These are phyloP conservation scores for Hymenoscyphus fructigenus DNA, from an alignment of 2,329 filamentous ascomycete species.

Conservation along the genomic window DNA sequence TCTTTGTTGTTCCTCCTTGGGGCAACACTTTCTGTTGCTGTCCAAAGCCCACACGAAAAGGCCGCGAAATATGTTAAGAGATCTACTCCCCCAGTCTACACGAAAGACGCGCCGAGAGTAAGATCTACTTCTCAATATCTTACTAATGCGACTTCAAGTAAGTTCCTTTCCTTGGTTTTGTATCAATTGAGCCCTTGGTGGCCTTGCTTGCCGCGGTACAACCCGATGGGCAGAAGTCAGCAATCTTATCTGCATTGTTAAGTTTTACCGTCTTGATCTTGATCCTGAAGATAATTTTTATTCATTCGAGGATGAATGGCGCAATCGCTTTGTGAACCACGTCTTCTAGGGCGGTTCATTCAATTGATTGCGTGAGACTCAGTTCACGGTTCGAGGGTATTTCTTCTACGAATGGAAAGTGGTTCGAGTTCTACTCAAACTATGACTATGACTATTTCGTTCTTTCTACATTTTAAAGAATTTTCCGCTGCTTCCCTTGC, in stretches of 20 bases:
- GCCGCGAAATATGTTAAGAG: constrained; percentile 21
- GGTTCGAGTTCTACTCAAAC: not conserved
- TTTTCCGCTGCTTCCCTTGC: not conserved
- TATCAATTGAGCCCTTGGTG: no score
- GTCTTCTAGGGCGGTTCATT: no score
- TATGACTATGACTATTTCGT: not conserved
- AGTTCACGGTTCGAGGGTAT: no score
- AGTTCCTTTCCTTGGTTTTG: not conserved
- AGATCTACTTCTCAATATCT: constrained; percentile 22
- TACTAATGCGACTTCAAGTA: constrained; percentile 24
- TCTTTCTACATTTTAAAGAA: not conserved
- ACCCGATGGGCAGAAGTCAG: no score
- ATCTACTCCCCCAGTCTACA: constrained; percentile 9
- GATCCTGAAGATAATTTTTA: no score
- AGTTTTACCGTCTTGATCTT: no score
- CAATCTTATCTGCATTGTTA: no score
- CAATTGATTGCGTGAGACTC: no score
- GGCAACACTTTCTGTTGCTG: constrained; percentile 36
- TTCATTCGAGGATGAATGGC: no score
- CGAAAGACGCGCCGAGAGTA: constrained; percentile 16
- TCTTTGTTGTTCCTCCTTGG: constrained; percentile 16
- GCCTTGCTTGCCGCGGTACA: no score
- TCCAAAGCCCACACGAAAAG: constrained; percentile 25
- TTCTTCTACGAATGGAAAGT: not conserved
- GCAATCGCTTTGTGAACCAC: no score